phyloP scores from a whole-genome alignment of 2,329 filamentous ascomycete genomes.

The Zarea fungicola region DNA sequence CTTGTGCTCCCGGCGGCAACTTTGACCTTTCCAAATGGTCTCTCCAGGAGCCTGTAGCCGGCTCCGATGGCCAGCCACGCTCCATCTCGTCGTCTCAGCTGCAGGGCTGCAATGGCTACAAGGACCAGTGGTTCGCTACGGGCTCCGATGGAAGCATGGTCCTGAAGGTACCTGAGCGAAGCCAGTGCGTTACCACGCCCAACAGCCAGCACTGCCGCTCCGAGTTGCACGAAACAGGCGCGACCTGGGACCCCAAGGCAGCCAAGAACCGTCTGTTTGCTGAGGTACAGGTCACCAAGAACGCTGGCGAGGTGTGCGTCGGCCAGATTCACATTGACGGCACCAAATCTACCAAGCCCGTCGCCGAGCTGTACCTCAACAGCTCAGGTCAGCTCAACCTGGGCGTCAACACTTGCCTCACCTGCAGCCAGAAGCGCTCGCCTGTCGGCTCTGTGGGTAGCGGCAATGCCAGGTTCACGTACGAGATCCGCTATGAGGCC shows the following conservation, averaged over 20 bases:
- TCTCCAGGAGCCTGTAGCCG: conserved; percentile 36
- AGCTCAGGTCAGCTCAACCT: conserved; percentile 27
- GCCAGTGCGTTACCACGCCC: conserved; percentile 32
- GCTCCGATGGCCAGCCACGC: conserved; percentile 16
- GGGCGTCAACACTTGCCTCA: conserved; percentile 32
- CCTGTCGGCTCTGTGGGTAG: background rate
- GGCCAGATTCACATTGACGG: conserved; percentile 36
- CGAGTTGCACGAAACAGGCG: conserved; percentile 34
- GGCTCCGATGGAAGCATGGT: conserved; percentile 29
- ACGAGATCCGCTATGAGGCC: conserved; percentile 32
- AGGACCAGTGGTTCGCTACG: conserved; percentile 31
- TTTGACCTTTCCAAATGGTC: conserved; percentile 29
- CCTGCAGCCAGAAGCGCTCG: conserved; percentile 24
- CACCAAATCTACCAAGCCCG: conserved; percentile 31
- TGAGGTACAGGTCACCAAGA: conserved; percentile 26
- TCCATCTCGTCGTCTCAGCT: conserved; percentile 19
- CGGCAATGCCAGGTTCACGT: conserved; percentile 27
- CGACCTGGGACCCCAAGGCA: conserved; percentile 27
- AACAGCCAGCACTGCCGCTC: conserved; percentile 38
- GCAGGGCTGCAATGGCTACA: conserved; percentile 22
- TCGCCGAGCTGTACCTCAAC: conserved; percentile 35
- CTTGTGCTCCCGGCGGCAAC: conserved; percentile 24
- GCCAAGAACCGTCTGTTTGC: conserved; percentile 27
- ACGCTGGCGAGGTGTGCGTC: conserved; percentile 29
- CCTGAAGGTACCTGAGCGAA: conserved; percentile 32